Base-by-base conservation (phyloP, 1,139 yeast genomes). In the Geotrichum klebahnii region DNA sequence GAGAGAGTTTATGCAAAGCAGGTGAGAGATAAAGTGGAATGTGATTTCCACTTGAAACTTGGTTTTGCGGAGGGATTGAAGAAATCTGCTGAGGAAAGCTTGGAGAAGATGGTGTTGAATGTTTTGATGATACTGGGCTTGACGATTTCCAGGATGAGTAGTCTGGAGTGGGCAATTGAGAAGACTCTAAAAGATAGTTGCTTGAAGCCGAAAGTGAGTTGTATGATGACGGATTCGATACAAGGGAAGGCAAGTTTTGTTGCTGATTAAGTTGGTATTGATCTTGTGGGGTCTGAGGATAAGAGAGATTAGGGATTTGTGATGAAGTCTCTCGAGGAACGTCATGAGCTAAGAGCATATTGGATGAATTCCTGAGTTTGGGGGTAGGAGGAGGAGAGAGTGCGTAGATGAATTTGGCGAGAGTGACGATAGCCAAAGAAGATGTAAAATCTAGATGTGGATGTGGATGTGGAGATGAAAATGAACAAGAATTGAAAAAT, bases 101-200 rank as follows among this genome's bases (percentile, higher is more conserved):
- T 3, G 46, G 46, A 6, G 46, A 43, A n/a, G 46, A 43, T 12
- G 46, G 46, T 5, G 46, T 29, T 10, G 46, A 43, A 14, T 35
- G 38, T 19, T 42, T 42, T 24, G 35, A 33, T 17, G 37, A 42
- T 23, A 38, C 12, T 20, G 42, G 42, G 42, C 42, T 38, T 5
- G 17, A n/a, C 5, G 42, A 5, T 20, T 23, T 23, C 17, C 12
- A 20, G 20, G 32, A 5, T n/a, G 8, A 4, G 9, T 23, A 12
- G 3, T 12, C 31, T 3, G 38, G 9, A n/a, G 29, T 31, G 17
- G n/a, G 35, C 10, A 23, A 14, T 26, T 38, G 42, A 6, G 32
- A n/a, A 14, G 37, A 33, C 32, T 33, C 33, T 14, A 17, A 39
- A 20, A 32, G 19, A 24, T 42, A 33, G 17, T 42, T 42, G 19